Percentiles rank a stretch among this genome's conserved stretches.
These are phyloP conservation scores for Stromatinia cepivora DNA, from an alignment of 2,329 filamentous ascomycete species.

Conservation along the genomic window DNA sequence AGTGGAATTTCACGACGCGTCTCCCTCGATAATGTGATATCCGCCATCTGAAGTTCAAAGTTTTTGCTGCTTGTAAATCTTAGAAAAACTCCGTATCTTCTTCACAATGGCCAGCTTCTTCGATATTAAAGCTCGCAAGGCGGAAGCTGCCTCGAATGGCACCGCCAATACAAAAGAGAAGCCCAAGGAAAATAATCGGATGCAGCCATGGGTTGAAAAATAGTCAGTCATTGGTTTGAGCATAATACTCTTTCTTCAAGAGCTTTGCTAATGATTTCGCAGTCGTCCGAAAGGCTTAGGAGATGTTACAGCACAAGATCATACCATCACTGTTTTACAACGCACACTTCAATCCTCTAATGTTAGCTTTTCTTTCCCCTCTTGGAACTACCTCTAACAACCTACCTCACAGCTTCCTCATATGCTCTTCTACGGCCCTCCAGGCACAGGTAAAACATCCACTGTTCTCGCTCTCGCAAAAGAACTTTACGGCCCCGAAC, in stretches of 20 bases:
- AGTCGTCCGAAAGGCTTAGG: constrained; percentile 86
- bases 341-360: constrained; percentile 94
- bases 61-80: background rate
- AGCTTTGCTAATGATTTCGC: background rate
- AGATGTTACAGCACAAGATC: constrained; percentile 96
- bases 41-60: background rate
- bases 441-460: constrained; percentile 95
- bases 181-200: constrained; percentile 61
- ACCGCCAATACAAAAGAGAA: constrained; percentile 62
- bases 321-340: constrained; percentile 90
- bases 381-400: constrained; percentile 26
- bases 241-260: background rate
- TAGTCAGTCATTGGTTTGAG: constrained; percentile 63
- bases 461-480: constrained; percentile 96
- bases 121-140: constrained; percentile 87
- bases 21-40: constrained; percentile 13
- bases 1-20: constrained; percentile 25
- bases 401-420: constrained; percentile 71
- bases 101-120: constrained; percentile 83
- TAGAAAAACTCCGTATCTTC: background rate
- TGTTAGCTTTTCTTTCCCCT: constrained; percentile 47
- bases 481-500: constrained; percentile 93
- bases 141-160: constrained; percentile 66
- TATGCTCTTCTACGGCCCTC: constrained; percentile 99
- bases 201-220: constrained; percentile 98